Base-by-base conservation (phyloP, 306 rosid genomes). In the Cucurbita moschata region DNA sequence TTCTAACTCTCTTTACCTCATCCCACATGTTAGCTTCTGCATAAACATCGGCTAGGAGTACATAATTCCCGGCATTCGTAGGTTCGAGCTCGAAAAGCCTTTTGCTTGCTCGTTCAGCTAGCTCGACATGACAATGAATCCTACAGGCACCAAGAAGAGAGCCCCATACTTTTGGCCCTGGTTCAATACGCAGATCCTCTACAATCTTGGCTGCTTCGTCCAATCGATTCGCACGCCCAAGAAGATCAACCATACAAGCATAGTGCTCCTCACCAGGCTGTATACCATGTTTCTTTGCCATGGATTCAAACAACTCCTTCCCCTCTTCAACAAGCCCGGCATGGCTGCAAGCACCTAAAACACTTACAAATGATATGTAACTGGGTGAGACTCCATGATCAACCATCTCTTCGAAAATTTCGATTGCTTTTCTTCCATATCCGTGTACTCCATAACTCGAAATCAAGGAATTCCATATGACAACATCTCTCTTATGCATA, bases 201-300 rank as follows among this genome's bases (percentile, higher is more conserved):
- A 93, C 81, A 71, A 93, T 56, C 78, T 85, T 82, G 64, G 88
- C 86, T 72, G 98, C 98, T 83, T 90, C 96, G 52, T 88, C 90
- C 7, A 93, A 85, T 75, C 75, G 82, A 76, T 93, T 93, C 64
- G 98, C 96, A 44, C 96, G 90, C 18, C 98, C 97, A 43, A 90
- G 94, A 80, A 93, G 93, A 84, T 93, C 98, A 75, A 93, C 98
- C 92, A 93, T 84, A 80, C 92, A 87, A 76, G 97, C 90, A 82
- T 91, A 88, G 72, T 91, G 97, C 86, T 91, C 97, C 82, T 82
- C 78, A 43, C 87, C 86, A 39, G 96, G 96, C 74, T 86, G 81
- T 61, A 91, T 79, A 18, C 80, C 60, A 52, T 88, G 84, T 71
- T 84, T 81, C 46, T 64, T 84, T 30, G 67, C 84, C 96, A 91